phyloP scores from a whole-genome alignment of 2,329 filamentous ascomycete species.

The Cucurbitaria berberidis region DNA sequence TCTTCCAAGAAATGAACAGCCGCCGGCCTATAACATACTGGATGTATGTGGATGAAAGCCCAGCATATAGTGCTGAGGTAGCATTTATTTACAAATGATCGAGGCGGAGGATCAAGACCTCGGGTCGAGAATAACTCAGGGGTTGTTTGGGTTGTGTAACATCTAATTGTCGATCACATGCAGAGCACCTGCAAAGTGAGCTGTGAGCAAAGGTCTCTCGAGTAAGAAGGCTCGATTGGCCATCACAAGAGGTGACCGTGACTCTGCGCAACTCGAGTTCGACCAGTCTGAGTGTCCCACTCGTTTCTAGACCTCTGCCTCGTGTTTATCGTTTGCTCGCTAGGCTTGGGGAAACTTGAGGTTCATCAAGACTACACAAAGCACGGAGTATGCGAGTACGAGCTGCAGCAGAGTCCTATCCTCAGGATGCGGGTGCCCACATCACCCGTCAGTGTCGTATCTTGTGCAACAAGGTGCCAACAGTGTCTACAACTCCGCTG shows the following conservation, averaged over 20 bases:
- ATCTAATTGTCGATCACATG: not conserved
- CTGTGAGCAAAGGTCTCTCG: not conserved
- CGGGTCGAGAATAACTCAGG: not conserved
- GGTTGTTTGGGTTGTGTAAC: not conserved
- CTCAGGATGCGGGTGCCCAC: conserved; percentile 1
- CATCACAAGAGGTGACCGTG: not conserved
- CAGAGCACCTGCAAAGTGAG: not conserved
- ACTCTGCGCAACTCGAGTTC: not conserved
- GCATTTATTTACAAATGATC: not conserved
- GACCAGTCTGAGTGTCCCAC: not conserved
- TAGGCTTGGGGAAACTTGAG: not conserved
- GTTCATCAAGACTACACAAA: not conserved
- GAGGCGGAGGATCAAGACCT: not conserved
- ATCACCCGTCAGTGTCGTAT: not conserved
- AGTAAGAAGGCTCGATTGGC: not conserved
- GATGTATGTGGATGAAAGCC: no score
- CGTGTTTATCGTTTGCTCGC: not conserved
- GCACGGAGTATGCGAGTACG: not conserved
- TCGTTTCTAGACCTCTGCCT: not conserved
- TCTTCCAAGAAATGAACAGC: not conserved
- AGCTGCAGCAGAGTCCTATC: conserved; percentile 3
- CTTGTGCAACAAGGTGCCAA: not conserved
- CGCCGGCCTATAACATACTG: not conserved
- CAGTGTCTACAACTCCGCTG: not conserved
- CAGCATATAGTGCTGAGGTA: not conserved